These are phyloP conservation scores for Populus alba DNA, from an alignment of 345 rosid genomes.

Conservation along the genomic window DNA sequence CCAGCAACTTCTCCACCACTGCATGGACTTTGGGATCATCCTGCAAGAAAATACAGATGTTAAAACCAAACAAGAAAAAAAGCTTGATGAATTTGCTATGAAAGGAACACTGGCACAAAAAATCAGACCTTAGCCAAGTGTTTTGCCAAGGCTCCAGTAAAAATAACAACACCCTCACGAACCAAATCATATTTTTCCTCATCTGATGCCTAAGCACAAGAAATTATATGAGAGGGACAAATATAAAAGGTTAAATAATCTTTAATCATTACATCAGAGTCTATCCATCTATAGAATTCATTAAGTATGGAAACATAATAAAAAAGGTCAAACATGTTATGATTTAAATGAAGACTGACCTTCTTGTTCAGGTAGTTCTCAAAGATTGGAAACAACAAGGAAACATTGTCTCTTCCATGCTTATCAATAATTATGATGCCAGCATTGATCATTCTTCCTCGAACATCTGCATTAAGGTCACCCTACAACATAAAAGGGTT, in stretches of 20 bases:
- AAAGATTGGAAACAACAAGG: slow-evolving; percentile 88
- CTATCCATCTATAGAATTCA: neutral
- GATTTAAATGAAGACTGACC: slow-evolving; percentile 42
- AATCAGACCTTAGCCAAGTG: slow-evolving; percentile 75
- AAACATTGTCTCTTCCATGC: slow-evolving; percentile 87
- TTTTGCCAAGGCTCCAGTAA: slow-evolving; percentile 91
- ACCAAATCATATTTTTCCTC: slow-evolving; percentile 92
- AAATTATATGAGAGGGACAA: neutral
- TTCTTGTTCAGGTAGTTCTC: slow-evolving; percentile 91
- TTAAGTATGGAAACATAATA: neutral
- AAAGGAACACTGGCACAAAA: slow-evolving; percentile 10
- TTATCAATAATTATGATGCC: slow-evolving; percentile 89
- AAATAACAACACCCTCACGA: slow-evolving; percentile 98
- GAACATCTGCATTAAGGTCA: slow-evolving; percentile 94
- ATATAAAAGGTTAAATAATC: neutral
- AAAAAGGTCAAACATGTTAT: slow-evolving; percentile 2
- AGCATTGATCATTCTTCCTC: slow-evolving; percentile 97
- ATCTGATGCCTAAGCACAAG: slow-evolving; percentile 64
- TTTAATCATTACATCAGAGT: neutral
- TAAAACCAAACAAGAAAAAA: neutral
- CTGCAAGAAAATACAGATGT: slow-evolving; percentile 37
- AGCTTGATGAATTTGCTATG: neutral
- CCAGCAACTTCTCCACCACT: slow-evolving; percentile 92
- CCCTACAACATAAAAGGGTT: slow-evolving; percentile 53
- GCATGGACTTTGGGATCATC: slow-evolving; percentile 93